Conservation (phyloP, 2,329 filamentous ascomycete species). For the Rutstroemia sp. region DNA sequence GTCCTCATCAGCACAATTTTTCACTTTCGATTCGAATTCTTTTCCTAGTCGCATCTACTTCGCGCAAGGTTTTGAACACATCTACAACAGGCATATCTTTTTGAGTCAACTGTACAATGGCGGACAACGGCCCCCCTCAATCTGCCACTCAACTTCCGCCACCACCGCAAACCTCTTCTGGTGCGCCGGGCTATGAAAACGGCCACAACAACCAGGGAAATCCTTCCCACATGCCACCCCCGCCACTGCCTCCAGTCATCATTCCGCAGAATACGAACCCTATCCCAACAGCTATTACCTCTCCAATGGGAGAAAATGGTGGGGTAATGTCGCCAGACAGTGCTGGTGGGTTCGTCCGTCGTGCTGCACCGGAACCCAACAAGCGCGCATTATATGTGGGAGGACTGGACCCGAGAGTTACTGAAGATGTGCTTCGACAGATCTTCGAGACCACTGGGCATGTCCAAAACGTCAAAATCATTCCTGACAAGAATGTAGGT, state of each 20-base stretch:
- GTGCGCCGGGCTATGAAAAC: constrained; percentile 71
- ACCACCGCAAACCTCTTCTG: constrained; percentile 59
- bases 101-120: constrained; percentile 49
- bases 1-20: constrained; percentile 16
- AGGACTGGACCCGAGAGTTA: constrained; percentile 88
- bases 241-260: constrained; percentile 72
- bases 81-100: constrained; percentile 17
- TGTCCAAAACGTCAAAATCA: constrained; percentile 98
- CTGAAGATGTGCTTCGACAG: constrained; percentile 91
- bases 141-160: constrained; percentile 60
- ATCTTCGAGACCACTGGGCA: constrained; percentile 99
- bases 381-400: constrained; percentile 96
- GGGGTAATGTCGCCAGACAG: constrained; percentile 79
- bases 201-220: constrained; percentile 64
- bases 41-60: constrained; percentile 19
- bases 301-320: constrained; percentile 63
- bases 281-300: constrained; percentile 86
- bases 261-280: constrained; percentile 96
- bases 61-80: constrained; percentile 16
- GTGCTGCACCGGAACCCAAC: constrained; percentile 94
- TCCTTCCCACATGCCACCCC: constrained; percentile 77
- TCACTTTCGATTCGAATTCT: constrained; percentile 13
- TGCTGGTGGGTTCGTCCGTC: constrained; percentile 72
- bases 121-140: constrained; percentile 62
- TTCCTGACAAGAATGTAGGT: constrained; percentile 98